These are phyloP conservation scores for Penicillium concentricum DNA, from an alignment of 2,329 filamentous ascomycete genomes.

Conservation along the genomic window DNA sequence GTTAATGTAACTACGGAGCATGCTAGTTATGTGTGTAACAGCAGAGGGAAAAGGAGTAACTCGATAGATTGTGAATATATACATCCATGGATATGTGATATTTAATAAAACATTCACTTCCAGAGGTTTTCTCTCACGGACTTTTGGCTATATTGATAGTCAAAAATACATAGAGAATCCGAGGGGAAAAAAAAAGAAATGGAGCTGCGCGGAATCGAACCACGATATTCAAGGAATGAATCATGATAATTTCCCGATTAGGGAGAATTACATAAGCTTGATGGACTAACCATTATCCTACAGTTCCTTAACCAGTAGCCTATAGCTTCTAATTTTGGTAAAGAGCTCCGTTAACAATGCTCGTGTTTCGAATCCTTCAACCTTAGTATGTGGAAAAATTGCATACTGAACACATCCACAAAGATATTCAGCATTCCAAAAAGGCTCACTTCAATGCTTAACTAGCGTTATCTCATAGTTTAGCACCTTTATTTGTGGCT, in stretches of 20 bases:
- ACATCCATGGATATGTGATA: too few species aligned
- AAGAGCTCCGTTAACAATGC: neutral
- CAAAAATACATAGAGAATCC: neutral
- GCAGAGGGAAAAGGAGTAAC: neutral
- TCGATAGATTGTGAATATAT: neutral
- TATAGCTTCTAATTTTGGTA: neutral
- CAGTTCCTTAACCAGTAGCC: constrained; percentile 5
- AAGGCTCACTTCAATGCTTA: neutral
- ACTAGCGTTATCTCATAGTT: neutral
- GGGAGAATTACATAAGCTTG: constrained; percentile 8
- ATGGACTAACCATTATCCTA: constrained; percentile 10
- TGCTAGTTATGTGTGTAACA: too few species aligned
- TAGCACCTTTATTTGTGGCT: too few species aligned
- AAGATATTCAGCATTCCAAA: neutral
- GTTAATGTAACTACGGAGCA: too few species aligned
- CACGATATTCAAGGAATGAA: constrained; percentile 10
- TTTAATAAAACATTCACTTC: too few species aligned
- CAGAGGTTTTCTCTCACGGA: neutral
- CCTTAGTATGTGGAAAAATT: neutral
- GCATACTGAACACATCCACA: neutral
- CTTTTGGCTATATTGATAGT: neutral
- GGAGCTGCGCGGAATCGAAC: constrained; percentile 9
- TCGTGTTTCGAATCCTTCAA: neutral
- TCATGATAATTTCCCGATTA: constrained; percentile 2
- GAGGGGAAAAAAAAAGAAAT: neutral